Evolutionary conservation across 2,329 filamentous ascomycete genomes (phyloP), one percentile per base, ranked within the genome.

Genomic region (Aureobasidium sp.): DNA sequence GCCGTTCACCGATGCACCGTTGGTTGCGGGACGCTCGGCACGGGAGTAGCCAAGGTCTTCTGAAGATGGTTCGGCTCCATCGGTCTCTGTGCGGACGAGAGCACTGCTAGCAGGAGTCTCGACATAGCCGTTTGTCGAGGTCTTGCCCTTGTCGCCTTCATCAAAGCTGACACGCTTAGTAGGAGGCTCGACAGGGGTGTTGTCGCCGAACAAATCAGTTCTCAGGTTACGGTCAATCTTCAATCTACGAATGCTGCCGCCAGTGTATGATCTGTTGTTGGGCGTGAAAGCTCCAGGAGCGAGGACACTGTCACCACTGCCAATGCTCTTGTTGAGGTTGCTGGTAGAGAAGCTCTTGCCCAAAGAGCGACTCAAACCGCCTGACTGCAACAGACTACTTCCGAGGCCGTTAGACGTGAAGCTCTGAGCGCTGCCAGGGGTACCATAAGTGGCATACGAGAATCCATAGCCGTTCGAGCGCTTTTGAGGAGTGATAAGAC

Each of bases 371-470:
- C 70, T 64, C 85, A 85, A 48, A n/a, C 85, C 81, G 59, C 80
- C 82, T 29, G 72, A 72, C 58, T 76, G 76, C 20, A 88, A 74
- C 39, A 92, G 74, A 70, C 86, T 91, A 70, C 84, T 85, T 27
- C 84, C 84, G 57, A 88, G 77, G 20, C 80, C 81, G 34, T 62
- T 62, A 41, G 84, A 86, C 5, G 90, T 88, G 7, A 89, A 88
- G 73, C 87, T 90, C 47, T 88, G 83, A 26, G 83, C 84, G 67
- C 85, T 90, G 62, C 80, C 85, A 6, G 93, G 91, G 1, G 89
- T 92, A 48, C 90, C 91, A 69, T 96, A 96, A 2, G 87, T 91
- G 66, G 91, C 96, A 76, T 97, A 97, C 1, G 89, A 91, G 73
- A 97, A 96, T 2, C 93, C 93, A 71, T 90, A 97, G 5, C 90